These are phyloP conservation scores for Eutrema yunnanense DNA, from an alignment of 345 rosid species.

Conservation along the genomic window DNA sequence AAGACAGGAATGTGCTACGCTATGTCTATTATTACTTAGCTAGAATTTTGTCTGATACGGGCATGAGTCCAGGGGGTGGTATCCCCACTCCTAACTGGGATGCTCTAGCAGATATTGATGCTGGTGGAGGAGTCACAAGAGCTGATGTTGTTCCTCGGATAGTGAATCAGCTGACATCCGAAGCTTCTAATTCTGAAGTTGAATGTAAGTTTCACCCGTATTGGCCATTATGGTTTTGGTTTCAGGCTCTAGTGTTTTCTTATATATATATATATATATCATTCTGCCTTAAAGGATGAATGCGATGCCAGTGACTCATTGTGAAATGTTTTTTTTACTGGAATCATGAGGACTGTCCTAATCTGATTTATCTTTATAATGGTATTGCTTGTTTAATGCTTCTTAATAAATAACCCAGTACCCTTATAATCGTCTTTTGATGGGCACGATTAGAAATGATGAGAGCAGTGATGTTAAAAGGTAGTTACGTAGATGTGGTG, in stretches of 20 bases:
- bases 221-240: background rate
- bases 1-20: constrained; percentile 83
- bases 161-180: constrained; percentile 68
- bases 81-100: constrained; percentile 99
- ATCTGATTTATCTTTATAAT: constrained; percentile 6
- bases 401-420: constrained; percentile 6
- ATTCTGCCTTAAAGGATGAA: background rate
- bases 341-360: background rate
- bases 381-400: constrained; percentile 1
- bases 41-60: constrained; percentile 85
- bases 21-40: constrained; percentile 99
- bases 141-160: constrained; percentile 97
- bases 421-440: background rate
- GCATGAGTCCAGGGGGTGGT: constrained; percentile 93
- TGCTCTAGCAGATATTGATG: constrained; percentile 97
- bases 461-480: background rate
- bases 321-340: background rate
- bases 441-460: background rate
- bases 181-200: constrained; percentile 65
- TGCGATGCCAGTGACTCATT: background rate
- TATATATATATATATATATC: background rate
- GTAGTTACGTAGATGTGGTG: constrained; percentile 5
- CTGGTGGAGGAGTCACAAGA: constrained; percentile 95
- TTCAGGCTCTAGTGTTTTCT: constrained; percentile 8
- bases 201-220: constrained; percentile 51